These are phyloP conservation scores for Hyaloscypha bicolor DNA, from an alignment of 495 filamentous ascomycete genomes.

Conservation along the genomic window DNA sequence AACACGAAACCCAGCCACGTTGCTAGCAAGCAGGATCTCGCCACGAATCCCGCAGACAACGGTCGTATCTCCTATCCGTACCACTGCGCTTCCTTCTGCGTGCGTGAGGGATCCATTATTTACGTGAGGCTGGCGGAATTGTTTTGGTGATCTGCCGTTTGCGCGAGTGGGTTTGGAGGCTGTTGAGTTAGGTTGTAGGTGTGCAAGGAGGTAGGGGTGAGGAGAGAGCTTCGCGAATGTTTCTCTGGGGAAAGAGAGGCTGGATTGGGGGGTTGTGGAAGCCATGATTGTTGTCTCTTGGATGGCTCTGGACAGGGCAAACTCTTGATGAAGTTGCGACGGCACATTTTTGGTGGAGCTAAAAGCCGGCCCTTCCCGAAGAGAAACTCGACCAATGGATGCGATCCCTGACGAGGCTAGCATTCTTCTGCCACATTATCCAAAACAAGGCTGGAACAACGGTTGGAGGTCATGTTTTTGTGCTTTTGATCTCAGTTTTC, in stretches of 20 bases:
- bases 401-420: background rate
- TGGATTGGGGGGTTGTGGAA: slow-evolving; percentile 36
- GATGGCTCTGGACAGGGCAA: background rate
- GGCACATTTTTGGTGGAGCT: slow-evolving; percentile 18
- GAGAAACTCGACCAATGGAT: slow-evolving; percentile 8
- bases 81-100: slow-evolving; percentile 84
- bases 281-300: slow-evolving; percentile 22
- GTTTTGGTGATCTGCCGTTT: slow-evolving; percentile 71
- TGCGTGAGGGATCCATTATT: slow-evolving; percentile 84
- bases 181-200: slow-evolving; percentile 66
- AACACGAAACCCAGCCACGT: slow-evolving; percentile 65
- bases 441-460: slow-evolving; percentile 3
- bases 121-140: slow-evolving; percentile 68
- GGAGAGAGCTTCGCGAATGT: slow-evolving; percentile 92
- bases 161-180: slow-evolving; percentile 63
- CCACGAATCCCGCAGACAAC: slow-evolving; percentile 89
- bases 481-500: background rate
- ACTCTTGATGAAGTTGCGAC: slow-evolving; percentile 14
- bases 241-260: slow-evolving; percentile 71
- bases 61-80: slow-evolving; percentile 84
- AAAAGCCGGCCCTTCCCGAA: slow-evolving; percentile 13
- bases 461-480: background rate
- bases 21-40: slow-evolving; percentile 74
- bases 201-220: slow-evolving; percentile 83
- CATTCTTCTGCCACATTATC: background rate